Base-by-base conservation (phyloP, 2,329 filamentous ascomycete genomes). In the Hypoxylon sp. region DNA sequence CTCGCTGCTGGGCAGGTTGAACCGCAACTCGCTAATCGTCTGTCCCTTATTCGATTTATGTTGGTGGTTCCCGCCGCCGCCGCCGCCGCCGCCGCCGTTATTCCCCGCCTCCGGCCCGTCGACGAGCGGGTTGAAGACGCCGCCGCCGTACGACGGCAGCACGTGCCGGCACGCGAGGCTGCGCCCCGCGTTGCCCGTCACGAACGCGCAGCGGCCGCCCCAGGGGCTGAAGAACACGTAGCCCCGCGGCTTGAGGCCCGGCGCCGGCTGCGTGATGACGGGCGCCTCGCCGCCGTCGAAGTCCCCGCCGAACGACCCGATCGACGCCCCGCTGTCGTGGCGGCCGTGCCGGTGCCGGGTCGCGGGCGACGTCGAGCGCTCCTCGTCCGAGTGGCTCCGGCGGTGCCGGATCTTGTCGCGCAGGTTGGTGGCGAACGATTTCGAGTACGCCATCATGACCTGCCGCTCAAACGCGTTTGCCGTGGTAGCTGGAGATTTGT, bases 211-310 rank as follows among this genome's bases (percentile, higher is more conserved):
- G 43, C 86, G 85, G 15, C 92, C 91, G 64, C 92, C 89, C 94
- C 94, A 98, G 0, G 93, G 94, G 43, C 91, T 95, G 19, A 82
- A 80, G 74, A 97, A 97, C 1, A 88, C 85, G 77, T 96, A 97
- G 17, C 89, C 90, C 30, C 84, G 83, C 0, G 88, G 82, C 56
- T 81, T 85, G 64, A 82, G 79, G 17, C 79, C 84, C 0, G 81
- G 80, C 0, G 79, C 80, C 0, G 82, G 81, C 1, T 79, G 75
- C 1, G 81, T 80, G 56, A 81, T 77, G 22, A 76, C 56, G 1
- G 76, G 72, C 0, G 70, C 70, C 17, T 72, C 68, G 53, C 70
- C 61, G 5, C 72, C 71, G 22, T 75, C 71, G 30, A 74, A 26
- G 24, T 26, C 24, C 4, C 24, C 24, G 24, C 72, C 71, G 28